Conservation (phyloP, 306 rosid species). For the Medicago arabica region DNA sequence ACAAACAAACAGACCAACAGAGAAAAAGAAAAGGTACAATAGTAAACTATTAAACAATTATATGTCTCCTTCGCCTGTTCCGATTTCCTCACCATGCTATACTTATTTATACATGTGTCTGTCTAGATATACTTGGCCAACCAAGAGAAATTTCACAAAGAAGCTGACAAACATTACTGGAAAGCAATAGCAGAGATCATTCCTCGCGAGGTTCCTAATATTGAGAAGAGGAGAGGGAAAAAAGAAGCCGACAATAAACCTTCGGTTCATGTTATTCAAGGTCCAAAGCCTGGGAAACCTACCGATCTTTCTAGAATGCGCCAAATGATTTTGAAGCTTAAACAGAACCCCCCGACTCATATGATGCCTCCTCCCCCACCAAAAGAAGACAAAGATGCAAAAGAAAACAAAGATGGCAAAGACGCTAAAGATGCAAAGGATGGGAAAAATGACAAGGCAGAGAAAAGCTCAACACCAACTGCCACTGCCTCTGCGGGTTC, state of each 20-base stretch:
- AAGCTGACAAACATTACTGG: constrained; percentile 92
- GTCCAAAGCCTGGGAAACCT: constrained; percentile 96
- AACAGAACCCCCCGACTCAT: constrained; percentile 83
- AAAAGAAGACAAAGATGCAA: constrained; percentile 55
- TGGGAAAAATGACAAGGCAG: constrained; percentile 46
- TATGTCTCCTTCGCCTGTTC: background rate
- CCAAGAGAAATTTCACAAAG: constrained; percentile 97
- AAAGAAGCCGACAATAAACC: constrained; percentile 82
- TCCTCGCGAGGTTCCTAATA: constrained; percentile 86
- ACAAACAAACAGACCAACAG: constrained; percentile 70
- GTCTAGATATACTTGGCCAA: constrained; percentile 66
- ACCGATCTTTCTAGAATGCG: constrained; percentile 92
- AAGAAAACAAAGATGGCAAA: constrained; percentile 52
- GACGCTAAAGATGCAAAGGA: constrained; percentile 42
- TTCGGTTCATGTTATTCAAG: constrained; percentile 67
- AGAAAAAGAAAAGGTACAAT: constrained; percentile 83
- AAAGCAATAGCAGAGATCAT: constrained; percentile 91
- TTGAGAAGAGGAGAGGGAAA: constrained; percentile 95
- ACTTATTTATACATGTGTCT: constrained; percentile 32
- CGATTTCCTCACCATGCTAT: background rate
- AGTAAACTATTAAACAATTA: background rate
- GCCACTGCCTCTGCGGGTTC: constrained; percentile 32
- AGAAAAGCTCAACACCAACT: constrained; percentile 50
- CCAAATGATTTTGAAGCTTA: constrained; percentile 79
- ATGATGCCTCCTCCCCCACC: constrained; percentile 94